Conservation (phyloP, 768 basidiomycete species). For the Auriscalpium orientale region DNA sequence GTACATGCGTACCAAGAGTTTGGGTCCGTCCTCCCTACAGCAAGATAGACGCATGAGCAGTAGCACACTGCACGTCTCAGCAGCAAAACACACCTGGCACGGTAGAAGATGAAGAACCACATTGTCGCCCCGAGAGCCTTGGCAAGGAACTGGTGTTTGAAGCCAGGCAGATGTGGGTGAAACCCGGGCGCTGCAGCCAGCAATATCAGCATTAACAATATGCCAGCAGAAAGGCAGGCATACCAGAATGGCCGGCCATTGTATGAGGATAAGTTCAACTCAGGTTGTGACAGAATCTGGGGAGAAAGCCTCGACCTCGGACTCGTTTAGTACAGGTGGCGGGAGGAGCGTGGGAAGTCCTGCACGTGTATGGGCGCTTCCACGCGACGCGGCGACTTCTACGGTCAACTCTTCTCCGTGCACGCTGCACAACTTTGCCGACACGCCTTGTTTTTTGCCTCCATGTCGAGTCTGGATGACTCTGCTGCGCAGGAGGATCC, state of each 20-base stretch:
- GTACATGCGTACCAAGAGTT: constrained; percentile 24
- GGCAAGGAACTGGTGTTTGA: constrained; percentile 67
- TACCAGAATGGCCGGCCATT: constrained; percentile 14
- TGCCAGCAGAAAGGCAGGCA: neutral
- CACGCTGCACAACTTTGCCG: neutral
- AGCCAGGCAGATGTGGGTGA: constrained; percentile 78
- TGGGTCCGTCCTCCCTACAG: no score
- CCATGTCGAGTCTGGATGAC: neutral
- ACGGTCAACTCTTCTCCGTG: neutral
- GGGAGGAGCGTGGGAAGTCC: neutral
- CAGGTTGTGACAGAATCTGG: neutral
- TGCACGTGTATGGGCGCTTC: neutral
- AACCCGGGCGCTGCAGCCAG: constrained; percentile 59
- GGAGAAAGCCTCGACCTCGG: no score
- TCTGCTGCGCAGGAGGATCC: neutral
- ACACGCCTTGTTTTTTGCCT: neutral
- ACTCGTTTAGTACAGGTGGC: no score
- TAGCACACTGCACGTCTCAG: neutral
- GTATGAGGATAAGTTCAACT: neutral
- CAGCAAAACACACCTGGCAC: constrained; percentile 61
- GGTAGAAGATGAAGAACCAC: constrained; percentile 99
- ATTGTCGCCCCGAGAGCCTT: constrained; percentile 87
- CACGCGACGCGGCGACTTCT: neutral
- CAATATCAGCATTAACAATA: neutral
- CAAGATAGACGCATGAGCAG: no score